phyloP scores from a whole-genome alignment of 306 rosid species.

The Rosa chinensis region DNA sequence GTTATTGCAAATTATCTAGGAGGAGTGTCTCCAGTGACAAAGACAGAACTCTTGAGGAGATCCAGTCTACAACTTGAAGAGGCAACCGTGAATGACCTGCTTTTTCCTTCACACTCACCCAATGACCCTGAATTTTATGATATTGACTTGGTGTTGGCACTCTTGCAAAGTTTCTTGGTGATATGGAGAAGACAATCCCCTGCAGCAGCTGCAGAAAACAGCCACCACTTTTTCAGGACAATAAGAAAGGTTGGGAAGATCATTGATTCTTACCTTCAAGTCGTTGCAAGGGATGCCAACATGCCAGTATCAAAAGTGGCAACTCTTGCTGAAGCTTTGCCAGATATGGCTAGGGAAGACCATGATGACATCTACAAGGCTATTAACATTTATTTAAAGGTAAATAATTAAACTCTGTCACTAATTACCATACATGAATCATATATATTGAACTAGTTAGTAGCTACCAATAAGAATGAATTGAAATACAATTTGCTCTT shows the following conservation, averaged over 20 bases:
- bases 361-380: conserved; percentile 89
- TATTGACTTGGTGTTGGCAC: conserved; percentile 64
- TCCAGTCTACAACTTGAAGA: conserved; percentile 77
- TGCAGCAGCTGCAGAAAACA: conserved; percentile 47
- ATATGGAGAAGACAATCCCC: conserved; percentile 69
- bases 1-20: conserved; percentile 53
- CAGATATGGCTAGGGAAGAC: conserved; percentile 66
- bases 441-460: not conserved
- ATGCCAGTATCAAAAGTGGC: conserved; percentile 72
- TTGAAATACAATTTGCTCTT: not conserved
- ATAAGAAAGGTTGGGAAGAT: conserved; percentile 72
- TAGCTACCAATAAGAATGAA: not conserved
- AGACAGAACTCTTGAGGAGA: conserved; percentile 70
- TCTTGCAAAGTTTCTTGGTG: conserved; percentile 70
- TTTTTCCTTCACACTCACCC: conserved; percentile 57
- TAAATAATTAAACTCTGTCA: conserved; percentile 23
- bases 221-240: conserved; percentile 41
- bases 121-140: conserved; percentile 60
- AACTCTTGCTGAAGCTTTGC: conserved; percentile 68
- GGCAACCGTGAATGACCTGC: conserved; percentile 72
- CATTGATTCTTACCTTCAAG: conserved; percentile 88
- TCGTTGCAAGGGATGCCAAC: conserved; percentile 65
- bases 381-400: conserved; percentile 87
- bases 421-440: not conserved
- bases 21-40: conserved; percentile 67